Evolutionary conservation across 2,329 filamentous ascomycete genomes (phyloP).

Genomic region (Dothideomycetidae sp.): DNA sequence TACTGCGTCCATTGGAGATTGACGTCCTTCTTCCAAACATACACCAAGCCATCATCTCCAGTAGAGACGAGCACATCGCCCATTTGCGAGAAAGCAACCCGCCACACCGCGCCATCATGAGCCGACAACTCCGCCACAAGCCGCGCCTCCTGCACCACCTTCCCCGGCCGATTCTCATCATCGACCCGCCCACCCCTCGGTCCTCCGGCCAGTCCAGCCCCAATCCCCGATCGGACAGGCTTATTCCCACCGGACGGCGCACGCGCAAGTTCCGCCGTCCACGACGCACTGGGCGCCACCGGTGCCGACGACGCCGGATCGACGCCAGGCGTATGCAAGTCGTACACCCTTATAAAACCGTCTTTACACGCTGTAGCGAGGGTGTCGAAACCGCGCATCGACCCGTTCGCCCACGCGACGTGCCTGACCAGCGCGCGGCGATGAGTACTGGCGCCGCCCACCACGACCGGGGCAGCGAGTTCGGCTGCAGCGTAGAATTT

Average conservation of each 20-base stretch:
- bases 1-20: conserved; percentile 36
- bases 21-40: conserved; percentile 36
- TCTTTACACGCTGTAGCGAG: conserved; percentile 90
- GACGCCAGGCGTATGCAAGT: conserved; percentile 48
- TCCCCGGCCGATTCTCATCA: conserved; percentile 44
- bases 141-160: conserved; percentile 48
- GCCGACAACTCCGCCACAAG: conserved; percentile 54
- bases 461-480: too few species aligned
- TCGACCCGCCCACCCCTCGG: conserved; percentile 37
- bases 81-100: conserved; percentile 49
- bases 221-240: conserved; percentile 37
- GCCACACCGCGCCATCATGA: conserved; percentile 59
- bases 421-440: conserved; percentile 71
- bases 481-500: conserved; percentile 78
- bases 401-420: conserved; percentile 83
- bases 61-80: conserved; percentile 60
- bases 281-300: conserved; percentile 22
- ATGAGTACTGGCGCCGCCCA: too few species aligned
- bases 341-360: conserved; percentile 77
- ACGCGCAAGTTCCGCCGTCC: conserved; percentile 20
- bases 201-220: conserved; percentile 36
- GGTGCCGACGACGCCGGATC: conserved; percentile 29
- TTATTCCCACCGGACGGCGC: conserved; percentile 19
- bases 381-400: conserved; percentile 77
- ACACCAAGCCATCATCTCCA: conserved; percentile 54